Conservation (phyloP, 2,329 filamentous ascomycete genomes). For the Fonsecaea multimorphosa region DNA sequence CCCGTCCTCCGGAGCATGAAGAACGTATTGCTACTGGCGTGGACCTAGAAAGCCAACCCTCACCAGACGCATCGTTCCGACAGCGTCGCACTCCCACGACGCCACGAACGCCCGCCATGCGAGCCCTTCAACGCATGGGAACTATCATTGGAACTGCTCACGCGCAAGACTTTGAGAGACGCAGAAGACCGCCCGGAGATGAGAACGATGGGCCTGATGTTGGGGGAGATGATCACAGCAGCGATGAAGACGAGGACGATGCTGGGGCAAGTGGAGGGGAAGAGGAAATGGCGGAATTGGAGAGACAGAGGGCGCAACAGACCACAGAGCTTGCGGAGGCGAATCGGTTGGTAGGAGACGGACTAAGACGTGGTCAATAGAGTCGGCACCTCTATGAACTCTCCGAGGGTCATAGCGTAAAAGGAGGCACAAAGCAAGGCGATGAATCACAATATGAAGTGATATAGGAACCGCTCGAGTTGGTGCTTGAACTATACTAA, state of each 20-base stretch:
- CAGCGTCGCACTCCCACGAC: constrained; percentile 40
- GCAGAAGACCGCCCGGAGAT: constrained; percentile 55
- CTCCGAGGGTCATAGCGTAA: background rate
- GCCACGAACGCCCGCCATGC: constrained; percentile 40
- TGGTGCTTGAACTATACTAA: background rate
- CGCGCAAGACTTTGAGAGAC: constrained; percentile 89
- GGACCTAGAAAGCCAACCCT: constrained; percentile 37
- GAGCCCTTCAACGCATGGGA: constrained; percentile 57
- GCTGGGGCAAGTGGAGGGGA: constrained; percentile 21
- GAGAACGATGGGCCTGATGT: constrained; percentile 47
- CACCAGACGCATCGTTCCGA: constrained; percentile 24
- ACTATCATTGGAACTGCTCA: constrained; percentile 83
- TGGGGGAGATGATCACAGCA: constrained; percentile 33
- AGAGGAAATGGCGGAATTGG: constrained; percentile 23
- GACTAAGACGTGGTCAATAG: background rate
- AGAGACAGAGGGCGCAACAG: constrained; percentile 18
- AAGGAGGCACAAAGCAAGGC: no score
- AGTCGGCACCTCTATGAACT: background rate
- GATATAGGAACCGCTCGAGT: background rate
- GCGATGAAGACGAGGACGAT: constrained; percentile 20
- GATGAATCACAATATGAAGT: background rate
- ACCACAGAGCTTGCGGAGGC: constrained; percentile 10
- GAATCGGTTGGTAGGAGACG: constrained; percentile 5
- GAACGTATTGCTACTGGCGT: constrained; percentile 30
- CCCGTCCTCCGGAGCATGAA: constrained; percentile 19